These are phyloP conservation scores for Dentipellis fragilis DNA, from an alignment of 768 basidiomycete species.

Conservation along the genomic window DNA sequence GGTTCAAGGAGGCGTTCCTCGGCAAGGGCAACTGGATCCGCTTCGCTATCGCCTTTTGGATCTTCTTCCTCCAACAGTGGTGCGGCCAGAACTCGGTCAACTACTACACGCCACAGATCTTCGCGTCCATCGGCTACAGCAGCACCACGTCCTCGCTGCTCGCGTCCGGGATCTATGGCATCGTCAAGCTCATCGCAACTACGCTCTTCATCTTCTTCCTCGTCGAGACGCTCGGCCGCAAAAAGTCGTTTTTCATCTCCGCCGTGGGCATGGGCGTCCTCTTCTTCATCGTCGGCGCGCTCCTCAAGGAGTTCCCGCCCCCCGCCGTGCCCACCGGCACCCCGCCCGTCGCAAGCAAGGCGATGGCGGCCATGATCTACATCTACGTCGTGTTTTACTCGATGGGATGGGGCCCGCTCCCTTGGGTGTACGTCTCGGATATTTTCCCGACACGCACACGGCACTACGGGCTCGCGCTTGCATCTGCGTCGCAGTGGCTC, in stretches of 20 bases:
- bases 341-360: conserved; percentile 46
- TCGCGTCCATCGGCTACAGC: conserved; percentile 59
- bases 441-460: conserved; percentile 83
- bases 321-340: conserved; percentile 20
- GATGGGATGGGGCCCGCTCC: conserved; percentile 76
- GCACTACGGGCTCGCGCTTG: conserved; percentile 69
- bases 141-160: conserved; percentile 51
- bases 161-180: conserved; percentile 61
- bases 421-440: conserved; percentile 57
- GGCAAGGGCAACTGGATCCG: conserved; percentile 76
- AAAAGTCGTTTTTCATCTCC: conserved; percentile 59
- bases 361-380: conserved; percentile 81
- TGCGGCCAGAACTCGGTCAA: conserved; percentile 74
- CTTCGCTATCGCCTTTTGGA: conserved; percentile 75
- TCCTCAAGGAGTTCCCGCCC: conserved; percentile 71
- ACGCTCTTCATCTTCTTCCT: conserved; percentile 55
- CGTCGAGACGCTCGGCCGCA: conserved; percentile 62
- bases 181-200: conserved; percentile 63
- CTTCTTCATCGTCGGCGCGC: conserved; percentile 79
- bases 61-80: conserved; percentile 79
- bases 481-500: conserved; percentile 74
- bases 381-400: conserved; percentile 85
- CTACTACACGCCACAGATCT: conserved; percentile 71
- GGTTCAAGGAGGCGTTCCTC: conserved; percentile 61
- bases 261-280: conserved; percentile 69